phyloP scores from a whole-genome alignment of 2,329 filamentous ascomycete genomes.

The Neofusicoccum parvum region DNA sequence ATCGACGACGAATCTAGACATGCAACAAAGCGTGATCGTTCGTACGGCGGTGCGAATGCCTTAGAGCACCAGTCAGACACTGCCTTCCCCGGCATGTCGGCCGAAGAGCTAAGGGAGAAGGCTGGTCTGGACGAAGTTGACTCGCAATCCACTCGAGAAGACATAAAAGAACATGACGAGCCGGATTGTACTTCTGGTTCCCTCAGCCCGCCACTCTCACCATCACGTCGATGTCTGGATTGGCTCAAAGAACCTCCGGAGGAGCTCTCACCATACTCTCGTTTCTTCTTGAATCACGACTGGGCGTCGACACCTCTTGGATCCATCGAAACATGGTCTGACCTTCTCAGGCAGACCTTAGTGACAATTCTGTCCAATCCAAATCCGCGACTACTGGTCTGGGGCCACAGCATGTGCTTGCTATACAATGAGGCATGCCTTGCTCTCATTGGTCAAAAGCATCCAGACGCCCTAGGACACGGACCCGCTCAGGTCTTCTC shows the following conservation, averaged over 20 bases:
- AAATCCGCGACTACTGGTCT: constrained; percentile 59
- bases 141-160: not conserved
- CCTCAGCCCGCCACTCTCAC: not conserved
- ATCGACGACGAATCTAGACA: not conserved
- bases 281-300: constrained; percentile 42
- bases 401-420: constrained; percentile 64
- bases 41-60: not conserved
- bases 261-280: not conserved
- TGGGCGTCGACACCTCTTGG: constrained; percentile 74
- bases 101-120: not conserved
- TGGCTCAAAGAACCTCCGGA: constrained; percentile 1
- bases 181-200: too few relatives aligned
- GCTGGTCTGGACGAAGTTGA: not conserved
- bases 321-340: constrained; percentile 68
- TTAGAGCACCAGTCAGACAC: not conserved
- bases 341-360: constrained; percentile 71
- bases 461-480: constrained; percentile 68
- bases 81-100: not conserved
- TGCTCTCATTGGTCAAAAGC: constrained; percentile 69
- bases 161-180: not conserved
- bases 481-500: constrained; percentile 12
- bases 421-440: constrained; percentile 70
- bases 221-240: not conserved
- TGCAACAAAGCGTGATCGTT: not conserved
- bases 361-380: constrained; percentile 67